Evolutionary conservation across 345 rosid species (phyloP), one percentile per base, ranked within the genome.

Genomic region (Eucalyptus polybractea): DNA sequence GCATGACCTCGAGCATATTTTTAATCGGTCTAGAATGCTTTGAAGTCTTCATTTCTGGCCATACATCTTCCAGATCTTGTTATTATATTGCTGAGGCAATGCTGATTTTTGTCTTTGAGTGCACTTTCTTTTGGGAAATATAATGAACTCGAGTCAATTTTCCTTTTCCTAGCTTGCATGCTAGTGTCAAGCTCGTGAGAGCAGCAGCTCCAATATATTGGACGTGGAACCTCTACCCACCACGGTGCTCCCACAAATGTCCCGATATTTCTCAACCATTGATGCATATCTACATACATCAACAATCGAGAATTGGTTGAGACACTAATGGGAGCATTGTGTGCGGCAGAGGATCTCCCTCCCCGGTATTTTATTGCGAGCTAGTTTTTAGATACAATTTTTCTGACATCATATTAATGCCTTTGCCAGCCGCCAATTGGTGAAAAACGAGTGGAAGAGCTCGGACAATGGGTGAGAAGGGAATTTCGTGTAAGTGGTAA

Each of bases 401-500:
- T n/a, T 50, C 44, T 89, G 72, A 67, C 29, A 14, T 31, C 40
- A 53, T 24, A 62, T 47, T 53, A 76, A 87, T 76, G 29, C 85
- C 85, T 88, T 76, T 89, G 90, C 67, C 92, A 98, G 99, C 99
- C 98, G 9, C 99, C 99, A 13, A 94, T 98, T 86, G 99, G 99
- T 49, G 94, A 94, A 89, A 92, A 93, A 88, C 93, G 99, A 19
- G 97, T 93, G 27, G 58, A 95, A 90, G 97, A 95, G 91, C 96
- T 98, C 14, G 97, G 99, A 85, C 93, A 93, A 91, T 98, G 99
- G 99, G 93, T 93, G 88, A 94, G 97, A 87, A 94, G 90, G 88
- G 98, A 96, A 89, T 96, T 93, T 83, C 90, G 72, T 37, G 93
- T 96, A 65, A 89, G 92, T 13, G 99, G 99, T 42, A 92, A 88